Evolutionary conservation across 2,329 filamentous ascomycete genomes (phyloP), one percentile per base, ranked within the genome.

Genomic region (Graphilbum ipis-grandicollis): DNA sequence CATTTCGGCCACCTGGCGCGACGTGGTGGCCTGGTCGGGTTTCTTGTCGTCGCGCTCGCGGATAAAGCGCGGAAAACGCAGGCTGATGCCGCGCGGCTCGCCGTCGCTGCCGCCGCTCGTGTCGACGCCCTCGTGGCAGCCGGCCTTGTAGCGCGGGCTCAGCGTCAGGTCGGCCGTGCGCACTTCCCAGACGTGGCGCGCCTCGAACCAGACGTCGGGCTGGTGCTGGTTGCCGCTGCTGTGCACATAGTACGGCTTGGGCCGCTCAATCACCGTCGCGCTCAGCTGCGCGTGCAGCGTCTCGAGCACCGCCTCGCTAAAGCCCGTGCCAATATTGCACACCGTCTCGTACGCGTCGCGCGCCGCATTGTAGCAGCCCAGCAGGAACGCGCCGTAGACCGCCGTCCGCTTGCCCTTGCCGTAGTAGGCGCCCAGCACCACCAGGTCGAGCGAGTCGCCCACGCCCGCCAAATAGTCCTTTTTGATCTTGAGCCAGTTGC

Each of bases 401-500:
- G 80, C 88, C 0, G 90, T 94, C 41, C 90, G 84, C 62, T 96
- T 98, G 47, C 90, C 90, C 52, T 80, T 86, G 50, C 90, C 90
- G 56, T 81, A 73, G 62, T 98, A 98, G 13, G 88, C 90, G 21
- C 90, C 90, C 0, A 98, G 63, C 1, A 98, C 90, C 25, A 98
- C 90, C 3, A 98, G 77, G 51, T 98, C 90, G 18, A 98, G 78
- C 2, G 86, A 94, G 58, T 98, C 90, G 36, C 90, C 90, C 2
- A 94, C 76, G 36, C 88, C 88, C 6, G 81, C 69, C 39, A 98
- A 81, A 54, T 98, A 98, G 52, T 98, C 90, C 53, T 98, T 98
- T 58, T 98, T 98, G 58, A 96, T 80, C 67, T 98, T 98, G 45
- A 98, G 79, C 90, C 90, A 98, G 52, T 98, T 98, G 41, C 90